Conservation (phyloP, 176 grass and related monocot species). For the Hordeum vulgare region MorexV3_pseudomolecules_assembly NC_058521.1:135778712-135779211, state of each 20-base stretch:
- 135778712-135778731: constrained; percentile 20
- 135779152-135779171: neutral
- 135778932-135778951: constrained; percentile 24
- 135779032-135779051: constrained; percentile 42
- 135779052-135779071: constrained; percentile 31
- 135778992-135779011: constrained; percentile 2
- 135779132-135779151: neutral
- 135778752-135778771: constrained; percentile 34
- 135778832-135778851: neutral
- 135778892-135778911: neutral
- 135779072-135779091: constrained; percentile 31
- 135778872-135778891: neutral
- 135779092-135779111: neutral
- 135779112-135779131: neutral
- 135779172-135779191: neutral
- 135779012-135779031: constrained; percentile 32
- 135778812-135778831: neutral
- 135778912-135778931: constrained; percentile 9
- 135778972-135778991: constrained; percentile 33
- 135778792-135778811: constrained; percentile 21
- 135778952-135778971: constrained; percentile 32
- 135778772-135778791: constrained; percentile 30
- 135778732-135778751: constrained; percentile 10
- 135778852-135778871: neutral
- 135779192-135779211: neutral